Evolutionary conservation across 805 yeast genomes (phyloP).

Genomic region (Helenozyma baotianmanensis): DNA sequence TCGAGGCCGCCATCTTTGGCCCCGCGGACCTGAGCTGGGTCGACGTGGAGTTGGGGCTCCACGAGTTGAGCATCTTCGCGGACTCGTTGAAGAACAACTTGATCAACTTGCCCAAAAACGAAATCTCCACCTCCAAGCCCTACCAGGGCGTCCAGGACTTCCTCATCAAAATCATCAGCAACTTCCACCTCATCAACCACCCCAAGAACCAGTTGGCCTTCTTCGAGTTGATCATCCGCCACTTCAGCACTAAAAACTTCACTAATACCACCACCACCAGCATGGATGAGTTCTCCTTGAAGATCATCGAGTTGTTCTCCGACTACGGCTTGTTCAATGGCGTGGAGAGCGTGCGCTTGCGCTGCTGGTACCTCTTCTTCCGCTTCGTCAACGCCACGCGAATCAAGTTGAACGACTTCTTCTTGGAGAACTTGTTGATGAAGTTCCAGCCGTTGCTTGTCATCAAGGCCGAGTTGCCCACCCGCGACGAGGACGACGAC

Average conservation of each 20-base stretch:
- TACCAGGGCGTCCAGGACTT: conserved; percentile 57
- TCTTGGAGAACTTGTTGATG: conserved; percentile 52
- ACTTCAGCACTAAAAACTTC: conserved; percentile 53
- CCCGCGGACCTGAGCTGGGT: conserved; percentile 22
- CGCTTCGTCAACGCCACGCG: conserved; percentile 76
- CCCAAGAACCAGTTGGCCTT: conserved; percentile 78
- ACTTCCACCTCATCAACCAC: conserved; percentile 48
- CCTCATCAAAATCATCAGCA: conserved; percentile 48
- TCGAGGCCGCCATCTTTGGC: conserved; percentile 30
- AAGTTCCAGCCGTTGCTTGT: conserved; percentile 58
- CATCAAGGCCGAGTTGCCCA: conserved; percentile 54
- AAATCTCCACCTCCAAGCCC: conserved; percentile 63
- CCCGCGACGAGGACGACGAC: conserved; percentile 54
- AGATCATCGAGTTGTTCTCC: conserved; percentile 73
- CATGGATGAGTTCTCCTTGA: conserved; percentile 45
- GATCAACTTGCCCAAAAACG: conserved; percentile 64
- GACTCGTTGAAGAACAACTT: conserved; percentile 76
- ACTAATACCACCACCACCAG: conserved; percentile 28
- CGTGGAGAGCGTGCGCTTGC: conserved; percentile 66
- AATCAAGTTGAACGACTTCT: conserved; percentile 49
- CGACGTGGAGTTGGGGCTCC: conserved; percentile 79
- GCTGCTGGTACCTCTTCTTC: conserved; percentile 88
- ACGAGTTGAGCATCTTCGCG: conserved; percentile 71
- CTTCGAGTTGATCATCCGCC: conserved; percentile 82
- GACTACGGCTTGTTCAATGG: conserved; percentile 77